Evolutionary conservation across 148 eudicot genomes (phyloP), one percentile per base, ranked within the genome.

Genomic region (Rhododendron molle): DNA sequence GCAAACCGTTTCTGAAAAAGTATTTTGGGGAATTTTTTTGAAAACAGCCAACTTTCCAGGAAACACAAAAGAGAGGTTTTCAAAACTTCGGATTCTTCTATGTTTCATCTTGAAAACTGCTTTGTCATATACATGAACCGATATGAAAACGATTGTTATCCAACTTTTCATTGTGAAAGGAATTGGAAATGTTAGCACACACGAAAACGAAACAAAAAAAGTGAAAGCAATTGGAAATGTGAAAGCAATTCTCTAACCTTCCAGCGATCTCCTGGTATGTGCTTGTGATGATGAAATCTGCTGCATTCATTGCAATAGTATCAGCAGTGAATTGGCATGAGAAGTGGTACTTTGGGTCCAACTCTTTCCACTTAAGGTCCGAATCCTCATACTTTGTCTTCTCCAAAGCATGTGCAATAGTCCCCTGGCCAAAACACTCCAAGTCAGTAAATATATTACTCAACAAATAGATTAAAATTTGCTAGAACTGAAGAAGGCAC

Each of bases 191-290:
- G n/a, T n/a, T n/a, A n/a, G n/a, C n/a, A n/a, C n/a, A n/a, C n/a
- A n/a, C n/a, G n/a, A 32, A 32, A 32, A 32, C 34, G 2, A 32
- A 32, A 8, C 0, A 3, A 2, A 23, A 21, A 62, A 62, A 8
- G 28, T 62, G 30, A 23, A 62, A 62, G 60, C 60, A 54, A 15
- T 54, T 18, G 15, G 18, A 77, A 49, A 26, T 3, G 81, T 79
- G 49, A 26, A 7, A 40, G 38, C 13, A 32, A 36, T 52, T 18
- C 43, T 88, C 91, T 76, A 40, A 94, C 99, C 99, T 94, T 90
- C 99, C 99, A 6, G 99, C 98, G 83, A 96, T 95, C 91, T 96
- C 99, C 87, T 96, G 99, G 85, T 91, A 96, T 82, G 99, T 95
- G 93, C 99, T 96, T 47, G 99, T 91, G 87, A 96, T 95, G 92